Base-by-base conservation (phyloP, 176 grass and related monocot species). In the Elaeis guineensis region DNA sequence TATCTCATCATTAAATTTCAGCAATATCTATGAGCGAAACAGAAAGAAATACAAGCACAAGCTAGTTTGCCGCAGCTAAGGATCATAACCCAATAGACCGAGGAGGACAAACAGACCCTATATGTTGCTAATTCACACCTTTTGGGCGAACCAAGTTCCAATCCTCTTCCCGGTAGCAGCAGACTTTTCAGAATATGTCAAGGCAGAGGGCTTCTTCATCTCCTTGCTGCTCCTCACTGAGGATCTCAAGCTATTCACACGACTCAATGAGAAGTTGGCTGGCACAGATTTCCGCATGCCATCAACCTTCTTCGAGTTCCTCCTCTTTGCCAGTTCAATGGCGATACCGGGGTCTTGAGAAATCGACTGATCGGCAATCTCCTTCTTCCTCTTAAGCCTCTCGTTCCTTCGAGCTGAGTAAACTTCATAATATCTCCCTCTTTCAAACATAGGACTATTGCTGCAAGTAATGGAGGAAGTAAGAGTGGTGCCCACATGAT, bases 381-480 rank as follows among this genome's bases (percentile, higher is more conserved):
- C 75, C 50, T 86, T 83, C 84, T 90, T 84, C 29, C 72, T 83
- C 68, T 87, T 90, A 21, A 98, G 84, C 66, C 84, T 73, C 70
- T 92, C 93, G 19, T 98, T 76, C 57, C 93, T 78, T 44, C 84
- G 70, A 4, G 76, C 84, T 3, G 93, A 89, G 76, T 98, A 92
- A 56, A 76, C 72, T 23, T 92, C 87, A 55, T 98, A 98, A 14
- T 83, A 52, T n/a, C n/a, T 74, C 57, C 93, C 93, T 50, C 76
- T 79, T 61, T 86, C 81, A 55, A 98, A 98, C 49, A 92, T 14
- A 54, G 87, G 87, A 55, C 59, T 82, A 11, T 61, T 55, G 49
- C 17, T 56, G 65, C 56, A 49, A 30, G 44, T 48, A 49, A 32
- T 67, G 64, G 75, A 44, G 19, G 61, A 64, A 32, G 70, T 44